Base-by-base conservation (phyloP, 2,329 filamentous ascomycete genomes). In the Apiospora kogelbergensis region DNA sequence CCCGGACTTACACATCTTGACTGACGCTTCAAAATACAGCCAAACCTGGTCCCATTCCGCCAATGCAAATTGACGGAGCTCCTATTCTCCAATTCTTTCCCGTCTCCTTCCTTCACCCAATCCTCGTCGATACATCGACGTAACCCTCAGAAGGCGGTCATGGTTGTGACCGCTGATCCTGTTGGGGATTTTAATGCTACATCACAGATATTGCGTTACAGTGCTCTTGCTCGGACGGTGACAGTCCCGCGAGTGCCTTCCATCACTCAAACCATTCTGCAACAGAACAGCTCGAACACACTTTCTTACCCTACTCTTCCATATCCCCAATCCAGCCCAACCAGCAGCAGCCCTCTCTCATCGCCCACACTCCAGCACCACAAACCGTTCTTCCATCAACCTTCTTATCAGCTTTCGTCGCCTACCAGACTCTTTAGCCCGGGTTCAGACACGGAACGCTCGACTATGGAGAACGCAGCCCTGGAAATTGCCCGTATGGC, bases 161-260 rank as follows among this genome's bases (percentile, higher is more conserved):
- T 99, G 95, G 92, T 99, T 68, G 95, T 98, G 20, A 97, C 95
- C 0, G 96, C 95, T 3, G 95, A 99, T 76, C 93, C 96, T 0
- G 82, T 93, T 15, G 95, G 96, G 45, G 96, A 99, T 80, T 98
- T 95, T 84, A 98, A 98, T 77, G 94, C 96, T 15, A 99, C 96
- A 0, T 97, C 93, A 6, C 96, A 98, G 77, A 98, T 99, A 71
- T 85, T 99, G 1, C 91, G 95, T 22, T 99, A 99, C 81, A 96
- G 93, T 26, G 95, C 96, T 0, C 86, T 99, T 5, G 96, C 96
- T 0, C 90, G 94, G 24, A 95, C 98, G 81, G 93, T 98, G 13
- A 97, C 95, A 0, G 93, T 98, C 1, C 94, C 95, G 6, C 91
- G 95, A 6, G 89, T 97, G 9, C 95, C 95, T 0, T 96, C 93